Base-by-base conservation (phyloP, 2,329 filamentous ascomycete genomes). In the Venturia nashicola region DNA sequence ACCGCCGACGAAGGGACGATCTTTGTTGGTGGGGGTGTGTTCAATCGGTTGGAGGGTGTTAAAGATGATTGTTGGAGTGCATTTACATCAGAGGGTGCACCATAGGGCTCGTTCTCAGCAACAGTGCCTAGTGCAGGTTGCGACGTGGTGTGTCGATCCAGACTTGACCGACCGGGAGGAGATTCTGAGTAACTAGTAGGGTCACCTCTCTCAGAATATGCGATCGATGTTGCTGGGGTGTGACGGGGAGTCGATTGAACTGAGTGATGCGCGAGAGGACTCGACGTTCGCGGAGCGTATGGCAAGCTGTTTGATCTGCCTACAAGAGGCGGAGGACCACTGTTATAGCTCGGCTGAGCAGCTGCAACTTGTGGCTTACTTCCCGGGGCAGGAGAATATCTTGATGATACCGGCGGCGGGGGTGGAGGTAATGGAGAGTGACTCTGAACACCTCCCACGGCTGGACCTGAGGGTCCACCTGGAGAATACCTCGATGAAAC, bases 271-370 rank as follows among this genome's bases (percentile, higher is more conserved):
- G 84, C 84, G 18, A 87, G 75, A 18, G 84, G 84, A 71, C 84
- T 86, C n/a, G 84, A 86, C 7, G 83, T 86, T 64, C 84, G 78
- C 20, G 84, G 84, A 51, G 84, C 82, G 71, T 86, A 86, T 4
- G 64, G 40, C 16, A 27, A 66, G 60, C 65, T 69, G 23, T 62
- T 67, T 20, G 65, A 66, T 48, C 68, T 68, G n/a, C 72, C 63
- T 40, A 71, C 69, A 64, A 71, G 72, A 5, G 73, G 73, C 55
- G 68, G 71, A n/a, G 64, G 32, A 7, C 72, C 68, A 46, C 70
- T 51, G 64, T 61, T 43, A 12, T 61, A 51, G 48, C 65, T 66
- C 18, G 55, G 9, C 32, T 59, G 59, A 43, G 64, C 59, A n/a
- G 55, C 40, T 39, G 61, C 20, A 62, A 61, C 34, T 39, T 64